Evolutionary conservation across 441 rosid species (phyloP).

Genomic region (Jatropha multifida): DNA sequence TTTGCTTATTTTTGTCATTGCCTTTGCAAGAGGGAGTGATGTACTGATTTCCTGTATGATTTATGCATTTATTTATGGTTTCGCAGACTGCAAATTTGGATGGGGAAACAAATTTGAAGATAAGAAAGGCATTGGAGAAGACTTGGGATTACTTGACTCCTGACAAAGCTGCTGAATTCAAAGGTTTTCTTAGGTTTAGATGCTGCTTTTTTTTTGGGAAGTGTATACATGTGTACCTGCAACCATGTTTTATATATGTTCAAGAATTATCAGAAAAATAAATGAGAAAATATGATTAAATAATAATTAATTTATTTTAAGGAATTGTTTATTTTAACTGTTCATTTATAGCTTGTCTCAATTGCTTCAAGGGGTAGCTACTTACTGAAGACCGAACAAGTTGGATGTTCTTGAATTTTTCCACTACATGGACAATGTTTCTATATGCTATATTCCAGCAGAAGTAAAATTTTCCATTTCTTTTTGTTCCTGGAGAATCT

Average conservation of each 20-base stretch:
- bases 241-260: not conserved
- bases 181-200: slow-evolving; percentile 48
- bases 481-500: not conserved
- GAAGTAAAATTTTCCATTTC: not conserved
- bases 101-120: slow-evolving; percentile 99
- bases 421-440: not conserved
- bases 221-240: not conserved
- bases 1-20: slow-evolving; percentile 6
- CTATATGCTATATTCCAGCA: not conserved
- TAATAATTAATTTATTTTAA: not conserved
- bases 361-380: not conserved
- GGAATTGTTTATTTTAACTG: not conserved
- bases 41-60: not conserved
- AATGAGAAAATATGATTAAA: not conserved
- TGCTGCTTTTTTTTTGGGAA: not conserved
- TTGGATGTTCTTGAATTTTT: not conserved
- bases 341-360: not conserved
- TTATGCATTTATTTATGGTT: slow-evolving; percentile 18
- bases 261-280: not conserved
- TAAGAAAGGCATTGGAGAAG: slow-evolving; percentile 95
- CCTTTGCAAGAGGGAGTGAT: not conserved
- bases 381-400: not conserved
- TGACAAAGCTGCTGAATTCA: slow-evolving; percentile 86
- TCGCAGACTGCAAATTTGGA: slow-evolving; percentile 97
- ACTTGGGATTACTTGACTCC: slow-evolving; percentile 96